Evolutionary conservation across 2,329 filamentous ascomycete genomes (phyloP), one percentile per base, ranked within the genome.

Genomic region (Xylariaceae sp.): DNA sequence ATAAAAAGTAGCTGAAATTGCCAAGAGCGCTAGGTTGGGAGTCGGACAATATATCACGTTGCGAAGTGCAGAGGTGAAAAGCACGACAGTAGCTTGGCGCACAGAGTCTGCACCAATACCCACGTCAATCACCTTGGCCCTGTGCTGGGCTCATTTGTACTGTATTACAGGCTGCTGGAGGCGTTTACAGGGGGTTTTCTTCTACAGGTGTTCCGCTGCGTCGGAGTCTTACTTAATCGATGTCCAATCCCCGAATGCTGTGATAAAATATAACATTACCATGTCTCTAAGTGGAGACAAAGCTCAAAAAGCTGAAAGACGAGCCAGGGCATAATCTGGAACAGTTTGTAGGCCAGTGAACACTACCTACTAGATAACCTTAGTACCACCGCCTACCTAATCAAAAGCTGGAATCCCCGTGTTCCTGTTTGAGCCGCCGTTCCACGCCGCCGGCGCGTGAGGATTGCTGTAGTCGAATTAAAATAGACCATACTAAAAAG

Each of bases 21-120:
- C 50, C 50, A 54, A 50, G 50, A 39, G 27, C 29, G 15, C 27
- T 47, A 32, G 46, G n/a, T n/a, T n/a, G n/a, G 21, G 43, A 44
- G 15, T 16, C 5, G 18, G 11, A 32, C 26, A 43, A 26, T 21
- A 36, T 30, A 18, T 30, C 8, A 30, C 27, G 27, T 30, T 30
- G 27, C n/a, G n/a, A n/a, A n/a, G n/a, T n/a, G n/a, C n/a, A n/a
- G n/a, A n/a, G n/a, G n/a, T 21, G 15, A 46, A 26, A 40, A 32
- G 39, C 23, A n/a, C 26, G 11, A 49, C 23, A 20, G 41, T 29
- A 15, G 26, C 29, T 8, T 30, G 48, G 27, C 33, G 44, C 53
- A 39, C 49, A 53, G 27, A 13, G 15, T 32, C 27, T 11, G 33
- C 44, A 52, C 60, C 59, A 64, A 60, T 61, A 47, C 53, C 26